These are phyloP conservation scores for Paramecium sexaurelia DNA, from an alignment of 73 alveolate species.

Conservation along the genomic window DNA sequence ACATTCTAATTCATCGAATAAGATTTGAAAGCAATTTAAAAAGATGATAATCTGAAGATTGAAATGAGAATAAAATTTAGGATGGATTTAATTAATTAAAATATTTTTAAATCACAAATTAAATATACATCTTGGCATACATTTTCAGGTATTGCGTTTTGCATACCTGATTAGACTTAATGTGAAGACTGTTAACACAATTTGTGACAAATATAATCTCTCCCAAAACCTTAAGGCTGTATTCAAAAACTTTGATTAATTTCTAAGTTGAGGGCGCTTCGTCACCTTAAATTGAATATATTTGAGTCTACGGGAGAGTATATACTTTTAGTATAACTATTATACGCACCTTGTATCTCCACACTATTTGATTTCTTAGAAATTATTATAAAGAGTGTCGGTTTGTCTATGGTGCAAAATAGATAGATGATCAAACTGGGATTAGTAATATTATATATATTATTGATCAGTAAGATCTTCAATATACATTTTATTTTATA, in stretches of 20 bases:
- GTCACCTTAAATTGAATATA: constrained; percentile 48
- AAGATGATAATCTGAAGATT: not conserved
- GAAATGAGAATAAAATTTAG: not conserved
- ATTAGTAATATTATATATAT: not conserved
- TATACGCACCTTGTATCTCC: constrained; percentile 37
- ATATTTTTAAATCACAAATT: not conserved
- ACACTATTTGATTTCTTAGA: constrained; percentile 28
- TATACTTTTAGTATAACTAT: not conserved
- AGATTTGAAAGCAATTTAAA: not conserved
- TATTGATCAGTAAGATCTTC: constrained; percentile 19
- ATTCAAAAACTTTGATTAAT: constrained; percentile 34
- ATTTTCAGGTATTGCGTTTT: constrained; percentile 3
- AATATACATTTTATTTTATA: not conserved
- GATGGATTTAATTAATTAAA: constrained; percentile 9
- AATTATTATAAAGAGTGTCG: constrained; percentile 23
- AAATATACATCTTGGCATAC: constrained; percentile 19
- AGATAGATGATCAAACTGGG: constrained; percentile 22
- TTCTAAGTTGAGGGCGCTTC: constrained; percentile 38
- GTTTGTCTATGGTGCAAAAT: constrained; percentile 49
- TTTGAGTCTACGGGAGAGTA: constrained; percentile 59
- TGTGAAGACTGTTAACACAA: not conserved
- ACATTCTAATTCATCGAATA: too few species aligned
- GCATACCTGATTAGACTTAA: not conserved
- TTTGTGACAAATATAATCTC: not conserved
- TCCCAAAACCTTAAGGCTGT: constrained; percentile 60